Evolutionary conservation across 225 moss, liverwort and hornwort species (phyloP), one percentile per base, ranked within the genome.

Genomic region (Neckera pumila): DNA sequence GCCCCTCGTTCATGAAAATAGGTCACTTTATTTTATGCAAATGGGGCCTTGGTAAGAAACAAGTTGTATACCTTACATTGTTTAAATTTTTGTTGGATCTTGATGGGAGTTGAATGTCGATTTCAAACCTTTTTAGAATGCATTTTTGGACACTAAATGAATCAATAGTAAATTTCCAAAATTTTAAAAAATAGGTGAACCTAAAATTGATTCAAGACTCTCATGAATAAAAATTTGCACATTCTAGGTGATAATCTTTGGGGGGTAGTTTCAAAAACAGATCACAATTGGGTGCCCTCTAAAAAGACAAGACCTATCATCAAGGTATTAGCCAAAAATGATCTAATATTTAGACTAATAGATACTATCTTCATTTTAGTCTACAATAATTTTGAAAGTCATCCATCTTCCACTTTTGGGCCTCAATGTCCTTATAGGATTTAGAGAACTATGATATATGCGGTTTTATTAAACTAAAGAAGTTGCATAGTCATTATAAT

Each of bases 211-310:
- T 27, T 71, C 9, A 9, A 42, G 15, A 5, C 9, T 71, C 27
- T 26, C 3, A 9, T 42, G 2, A 71, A 42, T 26, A 15, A 1
- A 71, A 26, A 71, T 15, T 16, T 10, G 6, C 40, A 26, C 3
- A 42, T 40, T 70, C 1, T 28, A 28, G 4, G 5, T 3, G 17
- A 72, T 43, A 17, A 11, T 28, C 9, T 72, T 28, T 73, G 6
- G 5, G 26, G 5, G 1, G 3, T 0, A 1, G 9, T 8, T 40
- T 14, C 1, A 25, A 70, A 70, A 70, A 25, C 1, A 6, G 2
- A 1, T 42, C 8, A 42, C 42, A 71, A 71, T 26, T 26, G 42
- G 4, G 3, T 71, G 27, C 42, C 0, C 7, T 1, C 26, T 42
- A 3, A 27, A 9, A 40, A 9, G 42, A 42, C 0, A 3, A 71